phyloP scores from a whole-genome alignment of 2,329 filamentous ascomycete genomes.

The Fonsecaea nubica region DNA sequence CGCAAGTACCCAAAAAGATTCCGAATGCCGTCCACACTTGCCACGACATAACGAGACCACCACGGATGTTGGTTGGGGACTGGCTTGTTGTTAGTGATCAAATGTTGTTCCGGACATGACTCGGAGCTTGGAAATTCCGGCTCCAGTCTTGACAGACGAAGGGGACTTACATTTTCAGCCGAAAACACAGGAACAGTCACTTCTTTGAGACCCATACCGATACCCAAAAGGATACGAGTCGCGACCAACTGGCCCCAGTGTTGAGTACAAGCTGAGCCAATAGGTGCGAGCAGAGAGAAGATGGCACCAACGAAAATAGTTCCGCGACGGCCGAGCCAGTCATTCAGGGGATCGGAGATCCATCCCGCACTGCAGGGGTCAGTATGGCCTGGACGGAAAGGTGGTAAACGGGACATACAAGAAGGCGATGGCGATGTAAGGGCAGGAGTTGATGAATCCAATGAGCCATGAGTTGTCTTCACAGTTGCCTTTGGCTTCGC shows the following conservation, averaged over 20 bases:
- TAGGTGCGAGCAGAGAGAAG: slow-evolving; percentile 70
- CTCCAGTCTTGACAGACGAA: neutral
- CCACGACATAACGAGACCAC: slow-evolving; percentile 62
- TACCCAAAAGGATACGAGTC: slow-evolving; percentile 59
- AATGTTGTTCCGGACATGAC: neutral
- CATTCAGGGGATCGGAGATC: slow-evolving; percentile 70
- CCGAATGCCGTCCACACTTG: slow-evolving; percentile 60
- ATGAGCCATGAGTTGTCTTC: slow-evolving; percentile 63
- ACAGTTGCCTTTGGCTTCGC: slow-evolving; percentile 43
- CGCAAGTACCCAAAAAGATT: slow-evolving; percentile 50
- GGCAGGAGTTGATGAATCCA: slow-evolving; percentile 69
- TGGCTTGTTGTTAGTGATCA: slow-evolving; percentile 1
- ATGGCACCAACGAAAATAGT: slow-evolving; percentile 69
- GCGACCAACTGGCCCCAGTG: slow-evolving; percentile 65
- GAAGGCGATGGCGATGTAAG: slow-evolving; percentile 60
- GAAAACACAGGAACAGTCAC: slow-evolving; percentile 61
- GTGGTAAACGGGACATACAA: slow-evolving; percentile 47
- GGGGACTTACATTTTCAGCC: slow-evolving; percentile 52
- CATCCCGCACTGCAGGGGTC: slow-evolving; percentile 62
- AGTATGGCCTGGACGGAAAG: slow-evolving; percentile 22
- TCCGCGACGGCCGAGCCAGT: slow-evolving; percentile 64
- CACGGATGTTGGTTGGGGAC: slow-evolving; percentile 60
- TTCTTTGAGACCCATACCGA: slow-evolving; percentile 50
- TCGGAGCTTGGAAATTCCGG: neutral
- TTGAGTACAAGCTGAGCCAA: slow-evolving; percentile 69